Evolutionary conservation across 2,329 filamentous ascomycete genomes (phyloP).

Genomic region (Lithohypha guttulata): DNA sequence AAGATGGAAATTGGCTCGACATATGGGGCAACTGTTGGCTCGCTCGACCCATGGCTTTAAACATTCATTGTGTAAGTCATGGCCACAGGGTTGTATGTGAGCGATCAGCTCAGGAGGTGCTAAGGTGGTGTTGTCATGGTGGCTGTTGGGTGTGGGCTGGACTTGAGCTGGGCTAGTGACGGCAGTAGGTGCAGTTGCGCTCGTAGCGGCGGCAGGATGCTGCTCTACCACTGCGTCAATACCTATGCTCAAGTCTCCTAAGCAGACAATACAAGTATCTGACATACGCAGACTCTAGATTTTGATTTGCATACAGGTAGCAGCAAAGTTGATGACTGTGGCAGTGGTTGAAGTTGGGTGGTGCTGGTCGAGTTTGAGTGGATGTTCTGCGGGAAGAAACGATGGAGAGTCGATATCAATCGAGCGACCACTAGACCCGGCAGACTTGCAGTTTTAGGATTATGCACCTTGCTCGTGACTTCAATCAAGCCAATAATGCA

Average conservation of each 20-base stretch:
- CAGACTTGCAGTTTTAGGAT: too few relatives aligned
- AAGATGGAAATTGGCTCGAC: constrained; percentile 78
- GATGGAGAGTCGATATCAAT: neutral
- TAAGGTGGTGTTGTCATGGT: constrained; percentile 17
- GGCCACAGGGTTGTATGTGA: constrained; percentile 65
- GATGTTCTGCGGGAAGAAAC: constrained; percentile 5
- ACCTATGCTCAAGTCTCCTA: constrained; percentile 56
- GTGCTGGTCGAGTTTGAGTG: constrained; percentile 12
- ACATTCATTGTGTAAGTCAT: constrained; percentile 86
- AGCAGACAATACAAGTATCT: constrained; percentile 61
- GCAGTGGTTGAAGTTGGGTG: constrained; percentile 20
- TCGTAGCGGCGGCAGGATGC: constrained; percentile 33
- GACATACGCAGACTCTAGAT: constrained; percentile 37
- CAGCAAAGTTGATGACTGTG: constrained; percentile 20
- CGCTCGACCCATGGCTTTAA: constrained; percentile 90
- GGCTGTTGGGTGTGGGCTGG: constrained; percentile 23
- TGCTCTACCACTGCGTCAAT: constrained; percentile 40
- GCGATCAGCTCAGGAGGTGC: constrained; percentile 38
- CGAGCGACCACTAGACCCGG: neutral
- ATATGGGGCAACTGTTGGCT: constrained; percentile 96
- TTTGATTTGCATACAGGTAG: constrained; percentile 22
- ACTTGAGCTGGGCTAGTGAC: constrained; percentile 26
- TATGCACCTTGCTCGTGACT: too few relatives aligned
- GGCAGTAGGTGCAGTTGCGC: constrained; percentile 18
- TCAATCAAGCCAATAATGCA: too few relatives aligned